Evolutionary conservation across 768 basidiomycete species (phyloP).

Genomic region (Pilatotrama ljubarskyi): DNA sequence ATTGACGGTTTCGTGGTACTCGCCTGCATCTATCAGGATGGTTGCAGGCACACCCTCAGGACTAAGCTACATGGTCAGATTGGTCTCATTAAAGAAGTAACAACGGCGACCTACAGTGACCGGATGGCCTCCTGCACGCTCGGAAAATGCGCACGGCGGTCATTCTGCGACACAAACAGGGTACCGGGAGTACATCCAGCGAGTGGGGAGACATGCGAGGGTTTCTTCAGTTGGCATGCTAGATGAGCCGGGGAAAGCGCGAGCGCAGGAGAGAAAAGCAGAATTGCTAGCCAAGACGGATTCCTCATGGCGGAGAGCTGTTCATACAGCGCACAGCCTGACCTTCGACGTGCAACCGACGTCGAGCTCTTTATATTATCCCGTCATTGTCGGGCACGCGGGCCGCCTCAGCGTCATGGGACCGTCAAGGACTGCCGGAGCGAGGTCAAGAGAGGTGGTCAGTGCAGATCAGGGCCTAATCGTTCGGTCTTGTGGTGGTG

Average conservation of each 20-base stretch:
- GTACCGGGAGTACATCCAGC: slow-evolving; percentile 58
- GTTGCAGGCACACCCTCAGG: slow-evolving; percentile 40
- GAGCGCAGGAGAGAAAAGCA: too few species aligned
- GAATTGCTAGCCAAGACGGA: not conserved
- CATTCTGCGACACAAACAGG: slow-evolving; percentile 54
- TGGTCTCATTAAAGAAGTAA: not conserved
- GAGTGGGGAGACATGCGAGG: slow-evolving; percentile 42
- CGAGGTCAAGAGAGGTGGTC: too few species aligned
- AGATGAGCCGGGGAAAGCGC: slow-evolving; percentile 49
- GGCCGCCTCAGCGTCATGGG: too few species aligned
- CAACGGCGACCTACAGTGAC: slow-evolving; percentile 48
- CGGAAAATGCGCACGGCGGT: slow-evolving; percentile 46
- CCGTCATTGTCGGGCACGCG: too few species aligned
- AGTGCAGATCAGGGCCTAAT: too few species aligned
- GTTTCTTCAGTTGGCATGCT: slow-evolving; percentile 54
- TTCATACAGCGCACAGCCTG: too few species aligned
- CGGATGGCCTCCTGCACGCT: slow-evolving; percentile 55
- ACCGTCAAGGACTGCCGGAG: too few species aligned
- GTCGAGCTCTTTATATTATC: too few species aligned
- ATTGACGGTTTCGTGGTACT: slow-evolving; percentile 61
- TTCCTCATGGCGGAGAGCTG: too few species aligned
- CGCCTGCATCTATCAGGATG: slow-evolving; percentile 59
- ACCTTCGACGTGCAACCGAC: too few species aligned
- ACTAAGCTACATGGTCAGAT: slow-evolving; percentile 31
- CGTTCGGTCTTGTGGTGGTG: too few species aligned